Evolutionary conservation across 805 yeast species (phyloP).

Genomic region (Jamesozyma rosinii): DNA sequence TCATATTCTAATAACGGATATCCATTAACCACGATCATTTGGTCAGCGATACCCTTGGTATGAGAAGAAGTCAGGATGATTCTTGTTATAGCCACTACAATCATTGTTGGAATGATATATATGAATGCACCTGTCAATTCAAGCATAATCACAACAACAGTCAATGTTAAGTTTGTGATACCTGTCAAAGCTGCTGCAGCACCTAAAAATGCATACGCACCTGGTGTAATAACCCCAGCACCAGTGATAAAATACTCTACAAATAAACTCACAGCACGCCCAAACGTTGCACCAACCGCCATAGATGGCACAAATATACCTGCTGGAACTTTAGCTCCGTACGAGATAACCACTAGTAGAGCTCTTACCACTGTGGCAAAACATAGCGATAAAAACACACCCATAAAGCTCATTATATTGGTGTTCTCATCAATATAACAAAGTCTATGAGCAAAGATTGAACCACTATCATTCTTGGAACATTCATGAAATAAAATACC

Average conservation of each 20-base stretch:
- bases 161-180: conserved; percentile 81
- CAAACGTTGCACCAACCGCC: conserved; percentile 94
- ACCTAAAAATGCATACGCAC: conserved; percentile 90
- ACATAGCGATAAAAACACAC: conserved; percentile 43
- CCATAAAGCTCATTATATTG: conserved; percentile 19
- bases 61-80: conserved; percentile 71
- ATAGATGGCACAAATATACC: conserved; percentile 95
- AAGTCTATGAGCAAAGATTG: conserved; percentile 34
- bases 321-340: conserved; percentile 93
- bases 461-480: conserved; percentile 27
- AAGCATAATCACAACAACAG: conserved; percentile 92
- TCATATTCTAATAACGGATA: conserved; percentile 65
- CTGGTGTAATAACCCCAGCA: conserved; percentile 68
- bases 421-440: conserved; percentile 32
- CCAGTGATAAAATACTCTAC: conserved; percentile 44
- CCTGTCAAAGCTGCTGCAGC: conserved; percentile 95
- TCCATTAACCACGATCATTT: conserved; percentile 83
- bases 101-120: conserved; percentile 91
- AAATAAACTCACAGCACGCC: conserved; percentile 72
- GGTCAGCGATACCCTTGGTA: conserved; percentile 80
- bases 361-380: conserved; percentile 68
- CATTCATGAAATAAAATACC: conserved; percentile 82
- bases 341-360: conserved; percentile 67
- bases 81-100: conserved; percentile 83
- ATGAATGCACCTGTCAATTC: conserved; percentile 92